These are phyloP conservation scores for Parachlorella kessleri DNA, from an alignment of 139 green algal genomes.

Conservation along the genomic window DNA sequence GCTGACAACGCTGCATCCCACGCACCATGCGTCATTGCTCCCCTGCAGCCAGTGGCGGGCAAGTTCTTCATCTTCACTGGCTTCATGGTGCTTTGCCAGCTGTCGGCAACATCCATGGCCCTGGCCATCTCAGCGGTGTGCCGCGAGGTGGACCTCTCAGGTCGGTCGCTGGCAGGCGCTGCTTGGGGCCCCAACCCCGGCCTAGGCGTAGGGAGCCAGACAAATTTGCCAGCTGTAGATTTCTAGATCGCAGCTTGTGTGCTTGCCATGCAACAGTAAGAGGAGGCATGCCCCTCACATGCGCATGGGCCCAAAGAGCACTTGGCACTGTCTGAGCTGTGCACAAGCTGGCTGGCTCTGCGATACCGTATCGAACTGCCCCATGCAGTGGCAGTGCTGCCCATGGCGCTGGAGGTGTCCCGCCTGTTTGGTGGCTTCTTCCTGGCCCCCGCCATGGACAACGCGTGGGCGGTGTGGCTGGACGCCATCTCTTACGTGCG, in stretches of 20 bases:
- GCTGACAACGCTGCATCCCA: neutral
- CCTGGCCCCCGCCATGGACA: constrained; percentile 8
- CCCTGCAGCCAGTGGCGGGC: constrained; percentile 6
- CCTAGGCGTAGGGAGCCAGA: no score
- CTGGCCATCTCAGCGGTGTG: constrained; percentile 39
- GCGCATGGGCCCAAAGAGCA: no score
- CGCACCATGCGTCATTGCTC: neutral
- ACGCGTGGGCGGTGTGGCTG: constrained; percentile 2
- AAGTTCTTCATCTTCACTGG: constrained; percentile 55
- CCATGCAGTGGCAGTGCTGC: constrained; percentile 36
- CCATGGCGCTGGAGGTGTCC: constrained; percentile 31
- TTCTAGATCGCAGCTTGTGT: no score
- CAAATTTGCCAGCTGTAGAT: no score
- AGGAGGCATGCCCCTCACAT: no score
- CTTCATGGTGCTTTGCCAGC: constrained; percentile 62
- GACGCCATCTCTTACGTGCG: constrained; percentile 22
- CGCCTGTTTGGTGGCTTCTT: constrained; percentile 44
- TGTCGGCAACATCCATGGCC: constrained; percentile 43
- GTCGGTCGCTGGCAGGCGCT: neutral
- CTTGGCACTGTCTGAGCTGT: no score
- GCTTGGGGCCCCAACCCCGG: no score
- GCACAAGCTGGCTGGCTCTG: no score
- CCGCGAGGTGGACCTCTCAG: constrained; percentile 43
- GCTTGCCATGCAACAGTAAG: no score
- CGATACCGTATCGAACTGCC: no score